Base-by-base conservation (phyloP, 2,329 filamentous ascomycete species). In the Byssochlamys sp. region DNA sequence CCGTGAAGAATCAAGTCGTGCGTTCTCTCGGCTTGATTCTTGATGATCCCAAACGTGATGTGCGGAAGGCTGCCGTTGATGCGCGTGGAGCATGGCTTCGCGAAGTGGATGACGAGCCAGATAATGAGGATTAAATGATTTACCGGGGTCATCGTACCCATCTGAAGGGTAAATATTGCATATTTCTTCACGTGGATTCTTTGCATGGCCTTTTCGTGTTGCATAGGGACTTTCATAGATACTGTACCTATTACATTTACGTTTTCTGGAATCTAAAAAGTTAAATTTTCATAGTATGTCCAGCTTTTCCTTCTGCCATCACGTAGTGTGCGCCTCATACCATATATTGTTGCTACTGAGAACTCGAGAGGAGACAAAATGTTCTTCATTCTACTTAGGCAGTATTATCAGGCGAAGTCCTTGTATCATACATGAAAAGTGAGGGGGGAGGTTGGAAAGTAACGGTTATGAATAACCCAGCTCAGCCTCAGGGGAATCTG, bases 1-100 rank as follows among this genome's bases (percentile, higher is more conserved):
- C 81, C 7, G 81, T 82, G 58, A 79, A 83, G 63, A 74, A 74
- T 53, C 76, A 80, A 53, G 83, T 87, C 7, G 73, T 85, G 53
- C 80, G 80, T 65, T 76, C 78, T 25, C 69, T 88, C 64, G 73
- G 77, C 51, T 68, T 65, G 14, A 79, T 81, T 27, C 66, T 88
- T 61, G 85, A 88, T 73, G 85, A 88, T 70, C 74, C 75, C 31
- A 86, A 83, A 72, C 74, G 85, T 60, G 78, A 79, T 66, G 85
- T 88, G 9, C 76, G 85, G 49, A 80, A 81, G 60, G 82, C 83
- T 58, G 84, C 84, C 12, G 84, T 86, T 27, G 80, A 79, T 72
- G 84, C 83, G 60, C 71, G 83, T 55, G 78, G 75, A n/a, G 80
- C 77, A 57, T 87, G 84, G 84, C 67, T 85, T 55, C 77, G 78